Base-by-base conservation (phyloP, 2,329 filamentous ascomycete species). In the Rutstroemia sp. region DNA sequence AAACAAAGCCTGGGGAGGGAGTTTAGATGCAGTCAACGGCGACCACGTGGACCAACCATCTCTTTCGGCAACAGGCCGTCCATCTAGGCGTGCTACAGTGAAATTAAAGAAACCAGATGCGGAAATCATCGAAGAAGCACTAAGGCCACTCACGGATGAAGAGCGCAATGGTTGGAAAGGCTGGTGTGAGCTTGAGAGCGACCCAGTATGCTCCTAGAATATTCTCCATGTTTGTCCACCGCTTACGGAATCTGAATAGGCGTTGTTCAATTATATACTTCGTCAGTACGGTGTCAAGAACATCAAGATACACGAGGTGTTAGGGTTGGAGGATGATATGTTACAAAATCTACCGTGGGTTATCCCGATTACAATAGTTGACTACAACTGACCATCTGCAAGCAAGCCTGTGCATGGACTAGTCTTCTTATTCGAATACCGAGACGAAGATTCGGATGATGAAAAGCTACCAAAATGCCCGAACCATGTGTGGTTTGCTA, bases 121-220 rank as follows among this genome's bases (percentile, higher is more conserved):
- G 12, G 34, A 49, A 5, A 16, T 49, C 9, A 30, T 63, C 14
- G 61, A 58, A 2, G 62, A 65, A 25, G 58, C 60, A 10, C 69
- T 83, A 56, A 72, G 71, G 39, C 76, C 76, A 10, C 73, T 81
- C 56, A 73, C 72, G 3, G 65, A 71, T 5, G 70, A 78, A 30
- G 83, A 88, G 63, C 76, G 79, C 23, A 71, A 77, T 25, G 76
- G 78, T 30, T 91, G 86, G 83, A 76, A 81, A 50, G 86, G 87
- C 23, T 92, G 87, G 83, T 80, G 86, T 57, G 91, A 96, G 67
- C 79, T 97, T 50, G 91, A 96, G 71, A 95, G 90, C 6, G 91
- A 96, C 60, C 92, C 92, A 7, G 89, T 90, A 72, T 48, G 9
- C 21, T 46, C 23, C 16, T 30, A 45, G 7, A 19, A 51, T 14